Conservation (phyloP, 2,329 filamentous ascomycete genomes). For the Tolypocladium nubicola region DNA sequence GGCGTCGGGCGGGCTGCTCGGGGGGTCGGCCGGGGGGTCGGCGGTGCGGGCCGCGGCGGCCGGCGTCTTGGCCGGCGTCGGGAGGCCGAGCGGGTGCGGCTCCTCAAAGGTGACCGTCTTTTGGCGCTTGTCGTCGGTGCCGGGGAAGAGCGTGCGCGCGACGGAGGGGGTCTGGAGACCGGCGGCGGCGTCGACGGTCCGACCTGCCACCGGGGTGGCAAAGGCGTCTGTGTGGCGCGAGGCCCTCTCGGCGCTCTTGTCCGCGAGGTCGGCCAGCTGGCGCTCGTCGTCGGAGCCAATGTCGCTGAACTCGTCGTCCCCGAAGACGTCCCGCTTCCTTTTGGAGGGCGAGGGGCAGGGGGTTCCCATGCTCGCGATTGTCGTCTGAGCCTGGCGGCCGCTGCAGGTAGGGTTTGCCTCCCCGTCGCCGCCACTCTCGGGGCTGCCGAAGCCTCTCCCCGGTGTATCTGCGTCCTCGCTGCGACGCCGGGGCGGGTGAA, state of each 20-base stretch:
- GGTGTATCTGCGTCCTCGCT: not conserved
- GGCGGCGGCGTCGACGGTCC: slow-evolving; percentile 9
- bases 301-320: slow-evolving; percentile 19
- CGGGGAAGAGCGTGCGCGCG: slow-evolving; percentile 24
- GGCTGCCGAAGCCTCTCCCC: not conserved
- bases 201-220: slow-evolving; percentile 15
- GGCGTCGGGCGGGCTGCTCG: slow-evolving; percentile 8
- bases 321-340: slow-evolving; percentile 15
- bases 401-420: not conserved
- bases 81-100: not conserved
- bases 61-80: slow-evolving; percentile 8
- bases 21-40: slow-evolving; percentile 2
- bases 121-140: slow-evolving; percentile 16
- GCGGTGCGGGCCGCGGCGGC: not conserved
- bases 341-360: slow-evolving; percentile 11
- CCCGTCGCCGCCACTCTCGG: not conserved
- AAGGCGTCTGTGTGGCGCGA: slow-evolving; percentile 5
- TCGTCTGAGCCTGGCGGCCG: not conserved
- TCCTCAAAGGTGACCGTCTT: slow-evolving; percentile 22
- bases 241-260: slow-evolving; percentile 21
- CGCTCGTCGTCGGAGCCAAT: slow-evolving; percentile 28
- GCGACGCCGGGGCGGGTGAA: slow-evolving; percentile 10
- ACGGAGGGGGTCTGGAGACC: slow-evolving; percentile 23
- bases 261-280: slow-evolving; percentile 23
- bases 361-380: slow-evolving; percentile 1